phyloP scores from a whole-genome alignment of 352 stramenopile species.

The Phytophthora nicotianae region DNA sequence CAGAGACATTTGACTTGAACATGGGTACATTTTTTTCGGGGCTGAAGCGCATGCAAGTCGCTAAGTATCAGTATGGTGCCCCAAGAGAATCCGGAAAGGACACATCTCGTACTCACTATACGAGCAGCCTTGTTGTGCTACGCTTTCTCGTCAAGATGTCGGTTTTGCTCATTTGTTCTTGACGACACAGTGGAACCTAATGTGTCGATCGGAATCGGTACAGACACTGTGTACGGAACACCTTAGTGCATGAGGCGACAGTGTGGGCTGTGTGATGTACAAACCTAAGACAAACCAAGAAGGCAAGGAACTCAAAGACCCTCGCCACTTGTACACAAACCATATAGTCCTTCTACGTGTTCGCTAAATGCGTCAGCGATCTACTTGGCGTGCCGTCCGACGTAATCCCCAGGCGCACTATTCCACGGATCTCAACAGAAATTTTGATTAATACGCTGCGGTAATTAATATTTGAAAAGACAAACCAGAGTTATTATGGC shows the following conservation, averaged over 20 bases:
- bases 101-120: not conserved
- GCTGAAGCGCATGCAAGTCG: not conserved
- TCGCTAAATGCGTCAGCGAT: not conserved
- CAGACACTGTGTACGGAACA: not conserved
- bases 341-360: not conserved
- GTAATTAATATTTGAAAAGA: not conserved
- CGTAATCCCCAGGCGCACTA: not conserved
- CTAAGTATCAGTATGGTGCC: not conserved
- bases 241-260: not conserved
- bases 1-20: not conserved
- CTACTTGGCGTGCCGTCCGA: not conserved
- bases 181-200: not conserved
- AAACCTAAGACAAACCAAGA: not conserved
- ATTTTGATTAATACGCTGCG: not conserved
- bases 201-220: too few species aligned
- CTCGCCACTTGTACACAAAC: not conserved
- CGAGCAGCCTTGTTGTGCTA: not conserved
- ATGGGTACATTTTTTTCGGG: slow-evolving; percentile 2
- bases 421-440: not conserved
- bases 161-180: not conserved
- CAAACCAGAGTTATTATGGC: not conserved
- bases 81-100: not conserved
- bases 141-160: not conserved
- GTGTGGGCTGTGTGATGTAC: not conserved
- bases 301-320: not conserved